Evolutionary conservation across 805 yeast species (phyloP), one percentile per base, ranked within the genome.

Genomic region (Grigorovia yakushimaensis): DNA sequence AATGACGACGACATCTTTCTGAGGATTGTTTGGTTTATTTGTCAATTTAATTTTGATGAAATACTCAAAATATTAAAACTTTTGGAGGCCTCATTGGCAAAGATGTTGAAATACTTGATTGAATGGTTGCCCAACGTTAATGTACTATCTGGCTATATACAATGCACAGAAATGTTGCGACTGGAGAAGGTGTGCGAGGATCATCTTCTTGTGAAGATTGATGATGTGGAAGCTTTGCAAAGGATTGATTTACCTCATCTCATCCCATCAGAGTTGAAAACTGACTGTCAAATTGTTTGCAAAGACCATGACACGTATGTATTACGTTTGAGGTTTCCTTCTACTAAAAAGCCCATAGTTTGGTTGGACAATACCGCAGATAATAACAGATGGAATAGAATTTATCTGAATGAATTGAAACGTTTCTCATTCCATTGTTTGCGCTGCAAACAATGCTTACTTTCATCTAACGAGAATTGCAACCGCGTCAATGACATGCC

Each of bases 401-500:
- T 13, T 17, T 24, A 37, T 11, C 39, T 48, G 45, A 24, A 18
- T 11, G 11, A n/a, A 8, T 19, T 44, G 10, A 19, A 18, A 4
- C 8, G 23, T 2, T 44, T 39, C 27, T 23, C 13, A 27, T 37
- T 46, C 21, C 44, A 36, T 11, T 46, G 48, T 22, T 17, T 18
- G 4, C 21, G 35, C 5, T 46, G 48, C 33, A 2, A 41, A 13
- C 30, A 45, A 9, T 18, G 27, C 7, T 23, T 44, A 5, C 19
- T 44, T 4, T 42, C 39, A 19, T 39, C 13, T n/a, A 30, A 18
- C 3, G 13, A 17, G 6, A 55, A 60, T 35, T 58, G 58, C 39
- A 21, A 37, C 6, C 55, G 47, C 23, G 20, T 64, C 9, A 57
- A 56, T 46, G 85, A 85, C 37, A 77, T 91, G 81, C 98, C 98